phyloP scores from a whole-genome alignment of 306 rosid genomes.

The Citrullus colocynthis region DNA sequence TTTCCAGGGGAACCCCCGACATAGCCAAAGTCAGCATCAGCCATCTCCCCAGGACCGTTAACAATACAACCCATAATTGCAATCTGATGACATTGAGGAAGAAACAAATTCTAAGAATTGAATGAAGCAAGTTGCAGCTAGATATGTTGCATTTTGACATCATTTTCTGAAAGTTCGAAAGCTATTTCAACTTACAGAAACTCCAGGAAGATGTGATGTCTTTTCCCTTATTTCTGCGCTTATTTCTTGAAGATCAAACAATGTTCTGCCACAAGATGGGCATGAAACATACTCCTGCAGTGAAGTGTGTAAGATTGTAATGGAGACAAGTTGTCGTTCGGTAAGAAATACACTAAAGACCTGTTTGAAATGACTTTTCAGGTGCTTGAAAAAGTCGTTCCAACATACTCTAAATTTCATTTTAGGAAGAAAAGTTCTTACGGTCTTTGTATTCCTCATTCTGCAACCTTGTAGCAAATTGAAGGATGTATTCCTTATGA shows the following conservation, averaged over 20 bases:
- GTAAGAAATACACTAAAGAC: background rate
- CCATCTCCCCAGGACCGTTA: constrained; percentile 99
- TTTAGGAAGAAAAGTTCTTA: constrained; percentile 15
- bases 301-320: constrained; percentile 11
- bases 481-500: constrained; percentile 84
- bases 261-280: constrained; percentile 98
- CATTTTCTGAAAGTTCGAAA: background rate
- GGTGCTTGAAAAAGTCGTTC: too few relatives aligned
- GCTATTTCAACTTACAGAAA: constrained; percentile 41
- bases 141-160: background rate
- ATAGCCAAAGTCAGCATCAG: constrained; percentile 97
- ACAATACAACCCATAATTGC: constrained; percentile 99
- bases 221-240: constrained; percentile 91
- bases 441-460: constrained; percentile 97
- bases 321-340: background rate
- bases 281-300: constrained; percentile 95
- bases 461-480: constrained; percentile 97
- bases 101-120: background rate
- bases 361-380: too few relatives aligned
- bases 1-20: constrained; percentile 98
- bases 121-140: background rate
- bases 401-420: background rate
- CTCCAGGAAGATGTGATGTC: constrained; percentile 93
- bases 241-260: constrained; percentile 94
- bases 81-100: constrained; percentile 41